Conservation (phyloP, 352 stramenopile species). For the Peronospora farinosa region DNA sequence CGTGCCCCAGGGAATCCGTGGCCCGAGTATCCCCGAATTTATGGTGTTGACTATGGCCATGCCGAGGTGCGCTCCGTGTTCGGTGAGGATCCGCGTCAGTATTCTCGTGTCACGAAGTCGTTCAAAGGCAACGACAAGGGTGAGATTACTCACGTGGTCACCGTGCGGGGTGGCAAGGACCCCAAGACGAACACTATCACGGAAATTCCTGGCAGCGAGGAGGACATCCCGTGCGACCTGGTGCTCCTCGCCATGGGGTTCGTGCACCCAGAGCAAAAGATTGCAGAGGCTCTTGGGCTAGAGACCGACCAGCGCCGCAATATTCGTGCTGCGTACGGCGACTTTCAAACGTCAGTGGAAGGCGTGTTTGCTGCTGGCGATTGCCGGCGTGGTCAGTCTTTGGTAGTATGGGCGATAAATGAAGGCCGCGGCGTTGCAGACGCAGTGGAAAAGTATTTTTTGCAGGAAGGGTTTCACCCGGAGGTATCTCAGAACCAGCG, state of each 20-base stretch:
- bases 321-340: constrained; percentile 88
- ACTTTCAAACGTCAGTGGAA: constrained; percentile 92
- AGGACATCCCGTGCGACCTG: constrained; percentile 91
- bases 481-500: constrained; percentile 79
- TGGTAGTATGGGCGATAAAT: constrained; percentile 98
- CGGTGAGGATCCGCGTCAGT: constrained; percentile 86
- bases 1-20: constrained; percentile 93
- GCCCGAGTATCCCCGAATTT: constrained; percentile 96
- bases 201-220: constrained; percentile 81
- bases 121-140: constrained; percentile 72
- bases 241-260: constrained; percentile 98
- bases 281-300: constrained; percentile 85
- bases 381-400: constrained; percentile 94
- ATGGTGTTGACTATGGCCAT: constrained; percentile 97
- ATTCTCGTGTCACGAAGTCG: constrained; percentile 65
- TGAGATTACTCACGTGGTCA: constrained; percentile 77
- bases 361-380: constrained; percentile 96
- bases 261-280: constrained; percentile 88
- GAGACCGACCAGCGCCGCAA: constrained; percentile 93
- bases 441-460: constrained; percentile 77
- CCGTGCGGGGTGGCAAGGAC: constrained; percentile 41
- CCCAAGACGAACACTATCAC: constrained; percentile 70
- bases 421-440: constrained; percentile 92
- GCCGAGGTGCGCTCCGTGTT: constrained; percentile 91
- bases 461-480: constrained; percentile 68